phyloP scores from a whole-genome alignment of 2,329 filamentous ascomycete species.

The Triangularia setosa region DNA sequence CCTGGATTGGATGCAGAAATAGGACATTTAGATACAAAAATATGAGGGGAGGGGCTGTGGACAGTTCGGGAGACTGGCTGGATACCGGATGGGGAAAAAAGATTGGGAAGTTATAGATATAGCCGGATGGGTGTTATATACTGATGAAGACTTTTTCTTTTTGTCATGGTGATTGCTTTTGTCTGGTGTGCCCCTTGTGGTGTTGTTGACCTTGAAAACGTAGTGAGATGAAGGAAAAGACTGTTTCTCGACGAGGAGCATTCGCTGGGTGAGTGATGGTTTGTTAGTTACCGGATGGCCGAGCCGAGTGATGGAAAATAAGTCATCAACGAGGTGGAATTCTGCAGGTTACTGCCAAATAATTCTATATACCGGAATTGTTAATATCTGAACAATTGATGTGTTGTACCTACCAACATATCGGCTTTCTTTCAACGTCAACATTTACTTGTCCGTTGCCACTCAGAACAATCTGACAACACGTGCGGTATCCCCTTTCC shows the following conservation, averaged over 20 bases:
- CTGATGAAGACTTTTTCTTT: neutral
- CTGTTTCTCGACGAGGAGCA: neutral
- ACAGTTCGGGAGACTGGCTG: neutral
- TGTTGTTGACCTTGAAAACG: neutral
- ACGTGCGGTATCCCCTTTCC: too few species aligned
- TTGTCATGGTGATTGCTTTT: neutral
- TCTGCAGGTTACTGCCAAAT: neutral
- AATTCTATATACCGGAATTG: too few species aligned
- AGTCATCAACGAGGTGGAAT: too few species aligned
- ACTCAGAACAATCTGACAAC: too few species aligned
- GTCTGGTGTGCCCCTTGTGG: neutral
- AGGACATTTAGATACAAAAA: neutral
- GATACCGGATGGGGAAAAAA: neutral
- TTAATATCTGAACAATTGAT: too few species aligned
- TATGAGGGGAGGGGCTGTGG: neutral
- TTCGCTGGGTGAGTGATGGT: neutral
- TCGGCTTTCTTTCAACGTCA: too few species aligned
- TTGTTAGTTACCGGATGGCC: neutral
- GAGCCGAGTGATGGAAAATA: too few species aligned
- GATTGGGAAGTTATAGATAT: neutral
- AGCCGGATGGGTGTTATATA: neutral
- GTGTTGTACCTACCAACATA: too few species aligned
- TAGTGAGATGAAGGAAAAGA: neutral
- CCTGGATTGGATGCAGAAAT: neutral
- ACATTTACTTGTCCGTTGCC: too few species aligned